Evolutionary conservation across 2,329 filamentous ascomycete genomes (phyloP).

Genomic region (Neopestalotiopsis clavispora): DNA sequence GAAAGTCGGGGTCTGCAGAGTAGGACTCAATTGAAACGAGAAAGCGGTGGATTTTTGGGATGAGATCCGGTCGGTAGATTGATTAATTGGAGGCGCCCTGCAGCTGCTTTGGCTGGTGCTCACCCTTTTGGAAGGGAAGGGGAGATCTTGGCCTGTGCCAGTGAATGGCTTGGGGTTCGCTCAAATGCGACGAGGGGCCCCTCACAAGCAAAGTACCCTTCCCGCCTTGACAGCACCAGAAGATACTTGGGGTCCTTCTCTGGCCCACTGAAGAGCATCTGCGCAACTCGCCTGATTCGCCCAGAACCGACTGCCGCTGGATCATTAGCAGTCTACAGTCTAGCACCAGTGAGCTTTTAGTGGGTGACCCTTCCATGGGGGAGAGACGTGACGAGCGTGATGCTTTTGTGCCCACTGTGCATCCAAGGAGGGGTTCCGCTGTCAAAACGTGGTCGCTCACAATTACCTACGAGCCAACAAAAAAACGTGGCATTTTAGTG

Average conservation of each 20-base stretch:
- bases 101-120: not conserved
- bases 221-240: not conserved
- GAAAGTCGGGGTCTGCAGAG: slow-evolving; percentile 5
- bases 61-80: slow-evolving; percentile 1
- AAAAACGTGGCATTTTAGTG: not conserved
- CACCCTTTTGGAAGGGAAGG: not conserved
- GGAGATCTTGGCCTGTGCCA: slow-evolving; percentile 44
- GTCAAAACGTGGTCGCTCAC: not conserved
- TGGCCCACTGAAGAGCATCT: slow-evolving; percentile 5
- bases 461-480: not conserved
- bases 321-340: not conserved
- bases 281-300: slow-evolving; percentile 16
- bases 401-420: no score
- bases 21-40: slow-evolving; percentile 9
- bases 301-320: not conserved
- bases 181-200: not conserved
- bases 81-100: not conserved
- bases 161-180: not conserved
- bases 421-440: not conserved
- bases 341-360: not conserved
- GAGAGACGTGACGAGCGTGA: not conserved
- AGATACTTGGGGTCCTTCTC: not conserved
- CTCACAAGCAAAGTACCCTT: not conserved
- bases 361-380: not conserved
- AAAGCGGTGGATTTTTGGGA: not conserved